A percentile compares a stretch with the other conserved stretches of the same genome.
phyloP scores from a whole-genome alignment of 2,329 filamentous ascomycete genomes.

The Arthroderma uncinatum region DNA sequence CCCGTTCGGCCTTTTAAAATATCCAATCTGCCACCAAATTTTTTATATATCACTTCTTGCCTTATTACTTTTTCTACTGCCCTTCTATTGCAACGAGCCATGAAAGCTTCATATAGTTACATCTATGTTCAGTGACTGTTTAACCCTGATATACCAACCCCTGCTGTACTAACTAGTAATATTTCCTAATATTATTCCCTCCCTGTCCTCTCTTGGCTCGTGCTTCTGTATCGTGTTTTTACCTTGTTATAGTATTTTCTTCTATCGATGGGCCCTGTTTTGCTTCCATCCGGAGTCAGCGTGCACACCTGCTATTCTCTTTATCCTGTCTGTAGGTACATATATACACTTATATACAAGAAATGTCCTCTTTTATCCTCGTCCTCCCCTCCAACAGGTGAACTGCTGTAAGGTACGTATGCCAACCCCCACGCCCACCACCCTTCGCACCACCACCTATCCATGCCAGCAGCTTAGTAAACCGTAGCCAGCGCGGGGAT shows the following conservation, averaged over 20 bases:
- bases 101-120: conserved; percentile 5
- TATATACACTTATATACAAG: background rate
- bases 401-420: background rate
- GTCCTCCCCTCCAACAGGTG: background rate
- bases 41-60: conserved; percentile 5
- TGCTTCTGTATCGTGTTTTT: conserved; percentile 21
- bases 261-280: background rate
- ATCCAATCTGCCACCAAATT: background rate
- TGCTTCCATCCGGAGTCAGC: background rate
- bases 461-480: too few species aligned
- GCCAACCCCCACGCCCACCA: background rate
- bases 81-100: background rate
- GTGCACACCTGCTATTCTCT: conserved; percentile 20
- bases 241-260: background rate
- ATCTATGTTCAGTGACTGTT: conserved; percentile 20
- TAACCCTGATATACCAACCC: conserved; percentile 35
- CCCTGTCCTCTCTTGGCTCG: background rate
- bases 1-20: background rate
- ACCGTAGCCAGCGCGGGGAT: too few species aligned
- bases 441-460: too few species aligned
- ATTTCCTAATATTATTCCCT: background rate
- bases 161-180: conserved; percentile 1
- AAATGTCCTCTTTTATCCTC: background rate
- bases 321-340: background rate
- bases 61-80: background rate